These are phyloP conservation scores for Vigna nakashimae DNA, from an alignment of 306 rosid genomes.

Conservation along the genomic window DNA sequence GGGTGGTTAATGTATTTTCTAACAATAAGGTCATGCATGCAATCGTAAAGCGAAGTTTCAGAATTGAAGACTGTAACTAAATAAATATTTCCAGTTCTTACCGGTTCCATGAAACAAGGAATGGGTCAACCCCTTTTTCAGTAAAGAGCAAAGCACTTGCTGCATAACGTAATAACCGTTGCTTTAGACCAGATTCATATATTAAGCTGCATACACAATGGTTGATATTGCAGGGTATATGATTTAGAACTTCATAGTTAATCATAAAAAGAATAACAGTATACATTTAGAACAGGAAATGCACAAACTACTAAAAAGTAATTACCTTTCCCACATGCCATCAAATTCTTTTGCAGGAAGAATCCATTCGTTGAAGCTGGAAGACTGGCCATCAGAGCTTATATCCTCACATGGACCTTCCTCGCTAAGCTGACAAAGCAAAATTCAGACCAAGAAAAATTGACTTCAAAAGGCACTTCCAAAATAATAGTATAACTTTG, in stretches of 20 bases:
- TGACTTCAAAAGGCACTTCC: neutral
- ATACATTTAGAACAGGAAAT: slow-evolving; percentile 24
- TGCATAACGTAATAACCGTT: slow-evolving; percentile 80
- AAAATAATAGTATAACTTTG: neutral
- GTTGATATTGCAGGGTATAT: slow-evolving; percentile 30
- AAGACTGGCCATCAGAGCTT: slow-evolving; percentile 84
- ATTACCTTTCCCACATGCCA: slow-evolving; percentile 99
- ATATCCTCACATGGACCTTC: slow-evolving; percentile 95
- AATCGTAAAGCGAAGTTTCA: slow-evolving; percentile 18
- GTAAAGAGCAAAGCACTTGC: slow-evolving; percentile 94
- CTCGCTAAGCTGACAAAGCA: slow-evolving; percentile 78
- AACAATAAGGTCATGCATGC: neutral
- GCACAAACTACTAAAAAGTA: slow-evolving; percentile 42
- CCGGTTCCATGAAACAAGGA: slow-evolving; percentile 99
- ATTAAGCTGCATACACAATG: slow-evolving; percentile 70
- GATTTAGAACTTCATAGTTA: slow-evolving; percentile 17
- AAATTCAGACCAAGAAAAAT: slow-evolving; percentile 32
- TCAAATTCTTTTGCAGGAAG: slow-evolving; percentile 97
- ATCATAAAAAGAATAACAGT: slow-evolving; percentile 19
- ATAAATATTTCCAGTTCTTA: slow-evolving; percentile 46
- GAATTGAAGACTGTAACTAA: slow-evolving; percentile 24
- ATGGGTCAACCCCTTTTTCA: slow-evolving; percentile 92
- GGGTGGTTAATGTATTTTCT: no score
- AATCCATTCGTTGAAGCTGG: slow-evolving; percentile 94
- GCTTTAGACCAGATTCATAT: slow-evolving; percentile 95